Conservation (phyloP, 2,329 filamentous ascomycete species). For the Trichocomaceae sp. region DNA sequence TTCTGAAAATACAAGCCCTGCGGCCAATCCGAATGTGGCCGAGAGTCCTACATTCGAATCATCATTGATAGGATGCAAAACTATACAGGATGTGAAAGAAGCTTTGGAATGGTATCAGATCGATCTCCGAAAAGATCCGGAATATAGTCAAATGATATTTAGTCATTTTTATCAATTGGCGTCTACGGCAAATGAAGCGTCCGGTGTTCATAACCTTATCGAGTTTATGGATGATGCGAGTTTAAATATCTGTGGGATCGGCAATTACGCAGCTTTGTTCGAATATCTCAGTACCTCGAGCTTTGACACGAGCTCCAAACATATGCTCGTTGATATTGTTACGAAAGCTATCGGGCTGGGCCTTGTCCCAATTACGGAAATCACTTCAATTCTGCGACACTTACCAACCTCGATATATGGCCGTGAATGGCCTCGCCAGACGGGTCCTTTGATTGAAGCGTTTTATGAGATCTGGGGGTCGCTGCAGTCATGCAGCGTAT, state of each 20-base stretch:
- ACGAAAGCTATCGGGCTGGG: conserved; percentile 30
- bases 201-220: conserved; percentile 22
- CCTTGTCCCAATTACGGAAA: conserved; percentile 27
- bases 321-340: conserved; percentile 22
- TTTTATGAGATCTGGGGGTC: conserved; percentile 30
- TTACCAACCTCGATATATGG: neutral
- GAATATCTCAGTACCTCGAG: conserved; percentile 21
- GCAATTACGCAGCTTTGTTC: conserved; percentile 29
- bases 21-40: neutral
- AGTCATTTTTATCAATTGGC: conserved; percentile 19
- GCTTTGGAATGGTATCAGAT: conserved; percentile 24
- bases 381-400: conserved; percentile 25
- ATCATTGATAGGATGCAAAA: conserved; percentile 18
- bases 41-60: conserved; percentile 13
- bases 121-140: conserved; percentile 30
- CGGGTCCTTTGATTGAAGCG: conserved; percentile 20
- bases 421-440: conserved; percentile 11
- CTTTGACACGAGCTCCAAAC: conserved; percentile 16
- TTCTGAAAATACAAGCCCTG: neutral
- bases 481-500: conserved; percentile 30
- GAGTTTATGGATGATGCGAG: conserved; percentile 31
- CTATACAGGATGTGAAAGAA: conserved; percentile 24
- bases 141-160: conserved; percentile 32
- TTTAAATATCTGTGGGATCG: conserved; percentile 30
- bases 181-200: neutral